These are phyloP conservation scores for Eucalyptus tenuipes DNA, from an alignment of 345 rosid genomes.

Conservation along the genomic window DNA sequence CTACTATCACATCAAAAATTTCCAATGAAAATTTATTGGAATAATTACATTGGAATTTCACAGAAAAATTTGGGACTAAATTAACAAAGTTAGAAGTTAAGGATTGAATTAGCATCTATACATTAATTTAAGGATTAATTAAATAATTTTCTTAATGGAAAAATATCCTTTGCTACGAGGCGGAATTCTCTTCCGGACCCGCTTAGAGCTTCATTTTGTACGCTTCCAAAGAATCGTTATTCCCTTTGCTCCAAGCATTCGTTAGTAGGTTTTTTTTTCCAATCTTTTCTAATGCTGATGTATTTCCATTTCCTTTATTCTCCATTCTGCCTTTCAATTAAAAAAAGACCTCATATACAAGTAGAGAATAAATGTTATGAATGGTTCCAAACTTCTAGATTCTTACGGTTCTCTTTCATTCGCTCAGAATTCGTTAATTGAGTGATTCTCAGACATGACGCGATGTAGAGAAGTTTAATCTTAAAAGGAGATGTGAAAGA, in stretches of 20 bases:
- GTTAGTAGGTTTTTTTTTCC: not conserved
- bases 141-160: not conserved
- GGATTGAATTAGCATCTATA: not conserved
- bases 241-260: not conserved
- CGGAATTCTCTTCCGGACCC: not conserved
- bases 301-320: not conserved
- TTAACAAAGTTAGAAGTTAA: not conserved
- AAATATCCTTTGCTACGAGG: not conserved
- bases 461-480: not conserved
- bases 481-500: not conserved
- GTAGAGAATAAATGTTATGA: not conserved
- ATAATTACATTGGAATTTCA: not conserved
- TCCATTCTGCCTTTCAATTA: not conserved
- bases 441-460: not conserved
- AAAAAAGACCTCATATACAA: not conserved
- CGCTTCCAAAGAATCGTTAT: not conserved
- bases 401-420: not conserved
- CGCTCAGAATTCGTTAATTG: not conserved
- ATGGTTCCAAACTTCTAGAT: not conserved
- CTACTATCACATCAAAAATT: accelerated
- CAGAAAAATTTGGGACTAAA: not conserved
- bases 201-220: not conserved
- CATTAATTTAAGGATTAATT: not conserved
- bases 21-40: not conserved
- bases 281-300: not conserved